Evolutionary conservation across 2,329 filamentous ascomycete species (phyloP).

Genomic region (Colletotrichum salicis): DNA sequence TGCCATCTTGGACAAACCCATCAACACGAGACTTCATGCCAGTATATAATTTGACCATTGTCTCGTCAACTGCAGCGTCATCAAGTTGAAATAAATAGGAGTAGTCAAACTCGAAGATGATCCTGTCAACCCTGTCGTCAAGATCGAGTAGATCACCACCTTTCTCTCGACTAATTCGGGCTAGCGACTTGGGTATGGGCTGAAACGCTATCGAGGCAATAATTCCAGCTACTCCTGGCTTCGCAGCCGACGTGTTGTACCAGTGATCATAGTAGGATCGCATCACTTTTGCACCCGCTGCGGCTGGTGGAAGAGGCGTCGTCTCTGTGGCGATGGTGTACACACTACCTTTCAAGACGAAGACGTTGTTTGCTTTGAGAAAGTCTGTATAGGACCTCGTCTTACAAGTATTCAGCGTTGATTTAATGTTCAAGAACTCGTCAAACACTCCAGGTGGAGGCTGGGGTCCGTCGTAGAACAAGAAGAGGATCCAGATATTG

Average conservation of each 20-base stretch:
- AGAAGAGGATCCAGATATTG: constrained; percentile 68
- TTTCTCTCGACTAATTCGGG: constrained; percentile 43
- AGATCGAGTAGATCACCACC: constrained; percentile 53
- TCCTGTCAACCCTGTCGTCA: constrained; percentile 50
- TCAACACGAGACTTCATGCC: constrained; percentile 45
- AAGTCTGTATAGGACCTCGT: constrained; percentile 59
- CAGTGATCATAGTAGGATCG: constrained; percentile 45
- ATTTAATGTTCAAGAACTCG: constrained; percentile 62
- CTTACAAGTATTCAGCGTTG: constrained; percentile 55
- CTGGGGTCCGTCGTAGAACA: constrained; percentile 69
- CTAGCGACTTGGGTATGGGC: constrained; percentile 50
- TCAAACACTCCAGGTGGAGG: constrained; percentile 65
- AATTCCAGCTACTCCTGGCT: constrained; percentile 7
- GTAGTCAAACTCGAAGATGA: constrained; percentile 57
- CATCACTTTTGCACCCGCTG: constrained; percentile 43
- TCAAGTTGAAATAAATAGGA: constrained; percentile 46
- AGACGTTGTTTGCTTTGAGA: constrained; percentile 51
- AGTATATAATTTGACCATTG: constrained; percentile 49
- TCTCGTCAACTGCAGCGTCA: constrained; percentile 44
- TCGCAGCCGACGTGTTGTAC: constrained; percentile 43
- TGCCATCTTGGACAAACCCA: constrained; percentile 45
- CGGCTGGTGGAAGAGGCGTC: constrained; percentile 45
- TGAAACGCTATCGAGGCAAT: constrained; percentile 51
- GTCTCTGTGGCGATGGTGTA: constrained; percentile 53
- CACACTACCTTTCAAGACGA: constrained; percentile 46